phyloP scores from a whole-genome alignment of 148 eudicot species.

The Silene conica region DNA sequence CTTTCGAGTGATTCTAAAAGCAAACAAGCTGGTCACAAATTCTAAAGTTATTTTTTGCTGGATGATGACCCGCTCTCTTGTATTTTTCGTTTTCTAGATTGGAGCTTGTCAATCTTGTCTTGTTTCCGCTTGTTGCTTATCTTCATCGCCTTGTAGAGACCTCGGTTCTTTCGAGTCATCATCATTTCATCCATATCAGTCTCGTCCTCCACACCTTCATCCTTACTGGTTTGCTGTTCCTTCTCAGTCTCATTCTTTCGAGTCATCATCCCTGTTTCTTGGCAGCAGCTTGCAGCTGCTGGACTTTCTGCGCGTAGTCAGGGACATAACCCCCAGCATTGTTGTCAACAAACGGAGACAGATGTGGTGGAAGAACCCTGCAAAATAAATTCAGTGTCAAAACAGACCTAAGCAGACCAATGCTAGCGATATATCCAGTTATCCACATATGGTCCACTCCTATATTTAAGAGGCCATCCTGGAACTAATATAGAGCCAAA shows the following conservation, averaged over 20 bases:
- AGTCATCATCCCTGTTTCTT: slow-evolving; percentile 65
- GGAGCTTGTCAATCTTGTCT: no score
- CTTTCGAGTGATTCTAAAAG: no score
- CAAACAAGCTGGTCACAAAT: no score
- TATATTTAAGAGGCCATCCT: not conserved
- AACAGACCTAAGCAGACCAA: not conserved
- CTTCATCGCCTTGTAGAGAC: no score
- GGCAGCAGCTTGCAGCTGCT: slow-evolving; percentile 71
- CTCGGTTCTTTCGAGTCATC: slow-evolving; percentile 64
- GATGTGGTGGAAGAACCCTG: slow-evolving; percentile 95
- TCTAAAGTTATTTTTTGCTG: no score
- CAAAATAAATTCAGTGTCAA: slow-evolving; percentile 8
- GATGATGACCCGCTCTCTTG: no score
- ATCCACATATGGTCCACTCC: not conserved
- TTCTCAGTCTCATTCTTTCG: no score
- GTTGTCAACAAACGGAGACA: slow-evolving; percentile 93
- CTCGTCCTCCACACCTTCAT: no score
- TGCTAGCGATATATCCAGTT: not conserved
- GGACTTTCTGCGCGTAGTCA: slow-evolving; percentile 82
- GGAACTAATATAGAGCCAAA: not conserved
- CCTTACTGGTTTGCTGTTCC: no score
- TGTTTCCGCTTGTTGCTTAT: no score
- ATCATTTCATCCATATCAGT: slow-evolving; percentile 35
- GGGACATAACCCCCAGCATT: slow-evolving; percentile 81
- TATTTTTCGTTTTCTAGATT: no score